Conservation (phyloP, 176 grass and related monocot genomes). For the Oropetium thomaeum region DNA sequence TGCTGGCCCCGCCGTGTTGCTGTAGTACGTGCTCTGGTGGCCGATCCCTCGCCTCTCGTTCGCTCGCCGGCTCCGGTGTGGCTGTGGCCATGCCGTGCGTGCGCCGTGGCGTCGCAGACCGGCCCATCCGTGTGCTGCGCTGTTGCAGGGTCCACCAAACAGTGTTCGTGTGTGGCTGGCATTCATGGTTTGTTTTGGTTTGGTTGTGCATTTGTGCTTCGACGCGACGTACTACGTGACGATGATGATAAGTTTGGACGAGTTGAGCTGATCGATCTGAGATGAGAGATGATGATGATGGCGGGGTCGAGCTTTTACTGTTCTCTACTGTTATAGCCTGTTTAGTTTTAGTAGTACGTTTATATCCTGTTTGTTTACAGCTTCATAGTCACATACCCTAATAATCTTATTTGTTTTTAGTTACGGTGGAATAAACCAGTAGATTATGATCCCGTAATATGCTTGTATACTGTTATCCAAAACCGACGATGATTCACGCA, state of each 20-base stretch:
- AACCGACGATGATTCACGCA: too few species aligned
- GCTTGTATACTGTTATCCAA: too few species aligned
- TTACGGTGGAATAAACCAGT: too few species aligned
- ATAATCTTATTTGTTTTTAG: too few species aligned
- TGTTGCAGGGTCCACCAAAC: not conserved
- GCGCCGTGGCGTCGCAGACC: not conserved
- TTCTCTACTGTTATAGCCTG: too few species aligned
- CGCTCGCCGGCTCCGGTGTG: not conserved
- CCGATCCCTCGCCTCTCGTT: slow-evolving; percentile 22
- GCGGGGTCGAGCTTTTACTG: not conserved
- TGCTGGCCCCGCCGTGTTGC: not conserved
- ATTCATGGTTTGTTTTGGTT: not conserved
- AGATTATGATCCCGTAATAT: too few species aligned
- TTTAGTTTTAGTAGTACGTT: too few species aligned
- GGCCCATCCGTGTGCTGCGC: not conserved
- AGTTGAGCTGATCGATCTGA: not conserved
- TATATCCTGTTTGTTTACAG: too few species aligned
- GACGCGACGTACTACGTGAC: too few species aligned
- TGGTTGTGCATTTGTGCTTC: not conserved
- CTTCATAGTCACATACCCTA: too few species aligned
- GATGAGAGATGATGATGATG: not conserved
- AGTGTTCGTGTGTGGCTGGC: not conserved
- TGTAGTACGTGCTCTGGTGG: not conserved
- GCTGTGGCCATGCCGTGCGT: slow-evolving; percentile 23
- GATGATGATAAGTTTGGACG: not conserved